phyloP scores from a whole-genome alignment of 1,284 basidiomycete genomes.

The Ustilago crameri region DNA sequence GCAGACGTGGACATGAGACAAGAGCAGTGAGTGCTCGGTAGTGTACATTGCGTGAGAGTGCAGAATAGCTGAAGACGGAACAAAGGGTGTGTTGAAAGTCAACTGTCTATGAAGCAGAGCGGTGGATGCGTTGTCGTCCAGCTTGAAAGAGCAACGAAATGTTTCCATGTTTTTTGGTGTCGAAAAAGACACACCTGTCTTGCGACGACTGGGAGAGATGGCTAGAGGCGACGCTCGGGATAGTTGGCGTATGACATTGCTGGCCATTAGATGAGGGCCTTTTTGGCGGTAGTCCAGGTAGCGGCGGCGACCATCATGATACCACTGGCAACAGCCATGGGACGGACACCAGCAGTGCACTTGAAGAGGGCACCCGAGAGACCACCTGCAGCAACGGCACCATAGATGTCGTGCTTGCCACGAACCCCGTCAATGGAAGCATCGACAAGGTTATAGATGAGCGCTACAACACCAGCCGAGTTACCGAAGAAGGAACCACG shows the following conservation, averaged over 20 bases:
- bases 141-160: neutral
- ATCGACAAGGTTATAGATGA: slow-evolving; percentile 96
- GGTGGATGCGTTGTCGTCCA: slow-evolving; percentile 16
- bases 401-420: slow-evolving; percentile 89
- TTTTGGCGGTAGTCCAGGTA: slow-evolving; percentile 76
- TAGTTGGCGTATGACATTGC: neutral
- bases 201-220: neutral
- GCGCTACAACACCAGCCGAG: slow-evolving; percentile 94
- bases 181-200: neutral
- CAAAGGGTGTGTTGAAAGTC: neutral
- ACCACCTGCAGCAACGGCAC: slow-evolving; percentile 90
- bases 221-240: neutral
- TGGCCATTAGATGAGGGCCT: slow-evolving; percentile 29
- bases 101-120: slow-evolving; percentile 32
- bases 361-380: slow-evolving; percentile 92
- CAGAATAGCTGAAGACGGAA: neutral
- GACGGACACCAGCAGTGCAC: slow-evolving; percentile 90
- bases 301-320: slow-evolving; percentile 89
- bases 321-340: slow-evolving; percentile 86
- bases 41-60: slow-evolving; percentile 40
- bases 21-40: slow-evolving; percentile 21
- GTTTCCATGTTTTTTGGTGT: neutral
- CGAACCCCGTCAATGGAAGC: slow-evolving; percentile 88
- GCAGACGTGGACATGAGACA: slow-evolving; percentile 5
- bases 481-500: slow-evolving; percentile 98